A percentile compares a stretch with the other conserved stretches of the same genome.
Evolutionary conservation across 768 basidiomycete species (phyloP).

Genomic region (Myochromella boudieri): DNA sequence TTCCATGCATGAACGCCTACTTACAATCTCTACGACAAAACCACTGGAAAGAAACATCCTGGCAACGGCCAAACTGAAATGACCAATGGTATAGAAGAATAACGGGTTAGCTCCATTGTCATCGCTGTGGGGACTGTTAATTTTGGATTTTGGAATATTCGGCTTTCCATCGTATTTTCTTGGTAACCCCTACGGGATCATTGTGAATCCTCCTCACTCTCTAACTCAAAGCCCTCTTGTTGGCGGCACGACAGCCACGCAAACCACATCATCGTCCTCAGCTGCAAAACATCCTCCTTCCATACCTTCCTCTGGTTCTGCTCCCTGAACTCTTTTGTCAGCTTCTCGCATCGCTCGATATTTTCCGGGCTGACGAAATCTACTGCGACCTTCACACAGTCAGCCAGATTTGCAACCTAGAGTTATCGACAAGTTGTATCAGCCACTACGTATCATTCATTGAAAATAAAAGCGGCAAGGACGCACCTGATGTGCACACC

Average conservation of each 20-base stretch:
- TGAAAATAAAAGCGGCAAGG: background rate
- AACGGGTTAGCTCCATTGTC: too few species aligned
- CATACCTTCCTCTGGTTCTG: conserved; percentile 87
- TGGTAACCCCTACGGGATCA: too few species aligned
- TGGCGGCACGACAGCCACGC: conserved; percentile 75
- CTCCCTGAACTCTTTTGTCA: conserved; percentile 87
- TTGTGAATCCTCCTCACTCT: too few species aligned
- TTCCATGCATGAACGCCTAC: too few species aligned
- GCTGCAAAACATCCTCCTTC: conserved; percentile 93
- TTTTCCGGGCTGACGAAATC: conserved; percentile 97
- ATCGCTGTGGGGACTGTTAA: too few species aligned
- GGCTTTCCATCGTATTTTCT: too few species aligned
- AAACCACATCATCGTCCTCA: conserved; percentile 93
- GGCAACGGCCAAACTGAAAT: too few species aligned
- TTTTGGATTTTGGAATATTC: too few species aligned
- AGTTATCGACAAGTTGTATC: conserved; percentile 1
- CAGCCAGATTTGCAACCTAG: conserved; percentile 89
- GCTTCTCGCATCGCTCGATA: conserved; percentile 77
- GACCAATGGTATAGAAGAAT: too few species aligned
- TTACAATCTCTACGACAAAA: too few species aligned
- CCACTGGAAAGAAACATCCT: too few species aligned
- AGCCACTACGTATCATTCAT: background rate
- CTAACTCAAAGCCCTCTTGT: too few species aligned
- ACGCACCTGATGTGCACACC: conserved; percentile 84
- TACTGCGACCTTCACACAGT: conserved; percentile 93